A percentile compares a stretch with the other conserved stretches of the same genome.
Conservation (phyloP, 441 rosid species). For the Arabidopsis hybrid region DNA sequence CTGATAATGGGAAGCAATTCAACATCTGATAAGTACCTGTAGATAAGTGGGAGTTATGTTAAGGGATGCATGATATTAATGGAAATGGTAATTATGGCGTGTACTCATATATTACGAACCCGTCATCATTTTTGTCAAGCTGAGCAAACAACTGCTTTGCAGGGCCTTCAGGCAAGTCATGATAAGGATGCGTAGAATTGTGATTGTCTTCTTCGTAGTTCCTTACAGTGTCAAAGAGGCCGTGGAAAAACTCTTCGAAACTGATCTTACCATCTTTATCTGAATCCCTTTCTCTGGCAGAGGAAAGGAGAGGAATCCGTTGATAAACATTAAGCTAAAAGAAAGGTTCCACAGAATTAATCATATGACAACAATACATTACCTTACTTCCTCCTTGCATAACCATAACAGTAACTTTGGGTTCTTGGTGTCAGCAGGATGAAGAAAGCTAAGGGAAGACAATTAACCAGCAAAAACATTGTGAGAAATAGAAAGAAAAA, state of each 20-base stretch:
- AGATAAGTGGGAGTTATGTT: constrained; percentile 19
- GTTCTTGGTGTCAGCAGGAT: constrained; percentile 93
- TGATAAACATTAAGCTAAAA: constrained; percentile 32
- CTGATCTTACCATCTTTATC: constrained; percentile 89
- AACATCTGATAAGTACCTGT: constrained; percentile 69
- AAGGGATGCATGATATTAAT: constrained; percentile 6
- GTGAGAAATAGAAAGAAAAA: constrained; percentile 13
- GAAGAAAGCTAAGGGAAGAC: constrained; percentile 71
- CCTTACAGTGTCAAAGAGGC: constrained; percentile 88
- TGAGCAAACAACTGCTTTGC: constrained; percentile 75
- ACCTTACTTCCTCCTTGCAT: constrained; percentile 98
- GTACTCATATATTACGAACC: constrained; percentile 53
- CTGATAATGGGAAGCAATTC: constrained; percentile 79
- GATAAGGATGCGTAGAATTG: constrained; percentile 62
- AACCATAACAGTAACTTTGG: constrained; percentile 78
- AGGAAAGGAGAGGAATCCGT: constrained; percentile 13
- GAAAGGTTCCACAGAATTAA: constrained; percentile 18
- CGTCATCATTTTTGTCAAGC: constrained; percentile 89
- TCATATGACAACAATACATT: constrained; percentile 33
- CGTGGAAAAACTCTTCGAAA: constrained; percentile 89
- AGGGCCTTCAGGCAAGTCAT: constrained; percentile 75
- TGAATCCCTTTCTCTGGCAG: constrained; percentile 84
- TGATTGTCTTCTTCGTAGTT: constrained; percentile 83
- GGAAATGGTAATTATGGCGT: constrained; percentile 16
- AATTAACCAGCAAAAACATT: constrained; percentile 31